These are phyloP conservation scores for Arabis hirsuta DNA, from an alignment of 345 rosid genomes.

Conservation along the genomic window DNA sequence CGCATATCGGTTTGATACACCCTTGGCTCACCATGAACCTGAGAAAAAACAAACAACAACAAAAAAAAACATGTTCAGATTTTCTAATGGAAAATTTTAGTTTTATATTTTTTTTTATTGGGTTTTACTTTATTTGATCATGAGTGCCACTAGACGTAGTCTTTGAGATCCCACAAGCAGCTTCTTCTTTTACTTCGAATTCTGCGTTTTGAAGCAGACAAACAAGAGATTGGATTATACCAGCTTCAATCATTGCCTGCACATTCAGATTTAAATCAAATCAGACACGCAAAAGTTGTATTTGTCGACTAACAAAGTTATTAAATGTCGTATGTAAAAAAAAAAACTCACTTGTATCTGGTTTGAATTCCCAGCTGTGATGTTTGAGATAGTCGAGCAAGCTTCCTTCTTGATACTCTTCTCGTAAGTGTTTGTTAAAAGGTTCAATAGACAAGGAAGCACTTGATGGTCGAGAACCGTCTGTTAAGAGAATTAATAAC, in stretches of 20 bases:
- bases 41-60: neutral
- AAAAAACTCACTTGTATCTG: conserved; percentile 49
- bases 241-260: conserved; percentile 72
- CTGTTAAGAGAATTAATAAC: conserved; percentile 46
- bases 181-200: conserved; percentile 83
- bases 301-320: neutral
- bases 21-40: conserved; percentile 72
- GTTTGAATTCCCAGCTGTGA: conserved; percentile 70
- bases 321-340: neutral
- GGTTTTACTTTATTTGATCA: conserved; percentile 71
- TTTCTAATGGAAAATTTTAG: neutral
- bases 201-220: conserved; percentile 66
- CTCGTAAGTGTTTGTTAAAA: conserved; percentile 60
- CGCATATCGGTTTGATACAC: conserved; percentile 73
- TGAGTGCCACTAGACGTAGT: conserved; percentile 75
- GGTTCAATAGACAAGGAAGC: conserved; percentile 65
- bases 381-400: conserved; percentile 89
- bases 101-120: neutral
- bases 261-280: conserved; percentile 5
- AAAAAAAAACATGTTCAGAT: neutral
- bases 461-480: conserved; percentile 66
- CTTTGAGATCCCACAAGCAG: conserved; percentile 85
- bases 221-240: conserved; percentile 59
- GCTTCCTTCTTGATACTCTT: conserved; percentile 92
- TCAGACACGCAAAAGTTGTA: neutral